A percentile compares a stretch with the other conserved stretches of the same genome.
Conservation (phyloP, 2,329 filamentous ascomycete species). For the Calcarisporium arbuscula region DNA sequence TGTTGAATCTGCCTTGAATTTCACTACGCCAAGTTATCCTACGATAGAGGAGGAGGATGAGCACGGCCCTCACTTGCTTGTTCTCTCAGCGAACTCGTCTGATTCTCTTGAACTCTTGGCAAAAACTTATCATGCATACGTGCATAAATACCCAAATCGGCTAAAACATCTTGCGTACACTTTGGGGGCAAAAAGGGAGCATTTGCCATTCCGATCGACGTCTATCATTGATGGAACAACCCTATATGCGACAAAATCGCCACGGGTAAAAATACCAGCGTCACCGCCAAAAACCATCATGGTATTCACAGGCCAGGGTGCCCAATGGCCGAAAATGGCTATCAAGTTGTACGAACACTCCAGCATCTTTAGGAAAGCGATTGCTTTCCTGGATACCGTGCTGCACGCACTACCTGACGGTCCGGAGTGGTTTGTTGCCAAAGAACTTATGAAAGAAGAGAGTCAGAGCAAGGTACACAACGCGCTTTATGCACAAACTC, state of each 20-base stretch:
- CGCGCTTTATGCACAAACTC: slow-evolving; percentile 27
- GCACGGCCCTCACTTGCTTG: too few relatives aligned
- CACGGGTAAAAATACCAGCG: too few relatives aligned
- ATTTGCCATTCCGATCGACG: too few relatives aligned
- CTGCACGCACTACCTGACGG: slow-evolving; percentile 3
- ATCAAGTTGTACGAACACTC: slow-evolving; percentile 14
- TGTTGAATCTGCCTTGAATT: slow-evolving; percentile 2
- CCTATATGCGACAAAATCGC: too few relatives aligned
- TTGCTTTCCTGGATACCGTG: slow-evolving; percentile 7
- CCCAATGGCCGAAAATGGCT: slow-evolving; percentile 27
- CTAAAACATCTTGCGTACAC: not conserved
- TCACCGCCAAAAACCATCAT: slow-evolving; percentile 14
- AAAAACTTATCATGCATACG: not conserved
- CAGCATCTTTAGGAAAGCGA: slow-evolving; percentile 3
- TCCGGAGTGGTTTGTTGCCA: slow-evolving; percentile 12
- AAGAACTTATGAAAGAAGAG: slow-evolving; percentile 12
- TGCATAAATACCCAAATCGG: not conserved
- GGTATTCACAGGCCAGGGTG: slow-evolving; percentile 30
- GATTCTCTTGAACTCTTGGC: not conserved
- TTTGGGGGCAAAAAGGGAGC: too few relatives aligned
- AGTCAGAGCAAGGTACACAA: slow-evolving; percentile 19
- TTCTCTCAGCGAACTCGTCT: not conserved
- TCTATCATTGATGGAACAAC: too few relatives aligned
- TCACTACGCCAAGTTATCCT: too few relatives aligned
- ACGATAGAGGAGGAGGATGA: too few relatives aligned